Evolutionary conservation across 2,329 filamentous ascomycete species (phyloP), one percentile per base, ranked within the genome.

Genomic region (Fusarium pilosicola): DNA sequence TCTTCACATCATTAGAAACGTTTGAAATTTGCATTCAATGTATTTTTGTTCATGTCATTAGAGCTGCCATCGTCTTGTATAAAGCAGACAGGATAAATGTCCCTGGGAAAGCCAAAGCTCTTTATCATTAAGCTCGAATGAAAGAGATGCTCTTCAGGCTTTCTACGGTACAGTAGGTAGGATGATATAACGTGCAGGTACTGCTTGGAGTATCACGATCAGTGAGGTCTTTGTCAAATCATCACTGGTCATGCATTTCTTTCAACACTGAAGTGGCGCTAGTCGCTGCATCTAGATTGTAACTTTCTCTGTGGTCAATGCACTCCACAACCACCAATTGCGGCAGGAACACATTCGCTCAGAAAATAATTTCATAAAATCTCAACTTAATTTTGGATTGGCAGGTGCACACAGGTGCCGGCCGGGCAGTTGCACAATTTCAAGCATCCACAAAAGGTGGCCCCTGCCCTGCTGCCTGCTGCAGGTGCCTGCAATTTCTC

Each of bases 301-400:
- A 30, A n/a, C 34, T 14, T 38, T 28, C 24, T 26, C 11, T 38
- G 3, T 58, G 41, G 41, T 38, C 24, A 18, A 24, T 17, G 41
- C 32, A 36, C 32, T 58, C 24, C 56, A 51, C 38, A 56, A 24
- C 13, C 22, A n/a, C 38, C 26, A 20, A 24, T 44, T 42, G 38
- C 5, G 22, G 18, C 15, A 22, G 32, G 34, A 59, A n/a, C 30
- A 65, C n/a, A 42, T 32, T 18, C 15, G 7, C 36, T 24, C 30
- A 65, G 24, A 51, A 15, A 17, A 66, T 17, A 28, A 42, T 62
- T 46, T 61, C 59, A 46, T 52, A 57, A 44, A 68, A 20, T 52
- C 39, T 60, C 44, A 22, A 36, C 48, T 36, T 30, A 36, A 26
- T 41, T n/a, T 32, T 65, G 9, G 4, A 32, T 34, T 68, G n/a